These are phyloP conservation scores for Chaetomium olivaceum DNA, from an alignment of 2,329 filamentous ascomycete genomes.

Conservation along the genomic window DNA sequence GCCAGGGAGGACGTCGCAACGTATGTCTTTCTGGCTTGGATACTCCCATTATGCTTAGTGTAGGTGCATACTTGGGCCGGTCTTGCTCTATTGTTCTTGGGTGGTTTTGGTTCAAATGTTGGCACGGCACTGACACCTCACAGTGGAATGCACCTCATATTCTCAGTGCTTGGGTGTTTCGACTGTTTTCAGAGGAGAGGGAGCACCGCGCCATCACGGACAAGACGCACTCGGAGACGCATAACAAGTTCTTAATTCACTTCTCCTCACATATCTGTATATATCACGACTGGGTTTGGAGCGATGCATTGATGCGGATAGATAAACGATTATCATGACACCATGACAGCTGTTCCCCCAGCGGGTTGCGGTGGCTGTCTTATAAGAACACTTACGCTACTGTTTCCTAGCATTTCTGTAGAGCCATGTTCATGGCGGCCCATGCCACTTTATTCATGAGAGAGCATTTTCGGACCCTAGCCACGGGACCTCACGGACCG, in stretches of 20 bases:
- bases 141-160: conserved; percentile 5
- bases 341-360: neutral
- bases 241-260: neutral
- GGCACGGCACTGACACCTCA: neutral
- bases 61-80: neutral
- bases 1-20: neutral
- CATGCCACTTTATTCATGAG: too few species aligned
- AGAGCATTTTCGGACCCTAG: too few species aligned
- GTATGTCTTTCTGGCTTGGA: neutral
- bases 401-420: too few species aligned
- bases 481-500: too few species aligned
- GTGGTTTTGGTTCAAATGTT: neutral
- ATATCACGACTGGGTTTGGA: neutral
- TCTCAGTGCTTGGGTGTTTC: neutral
- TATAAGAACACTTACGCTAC: too few species aligned
- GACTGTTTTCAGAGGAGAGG: conserved; percentile 2
- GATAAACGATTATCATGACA: neutral
- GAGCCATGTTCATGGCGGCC: too few species aligned
- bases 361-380: neutral
- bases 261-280: neutral
- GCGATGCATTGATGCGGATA: neutral
- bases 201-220: neutral
- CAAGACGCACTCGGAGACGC: neutral
- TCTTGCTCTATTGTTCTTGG: neutral
- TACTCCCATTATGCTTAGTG: neutral